Evolutionary conservation across 352 stramenopile genomes (phyloP).

Genomic region (Phytopythium cucurbitacearum): DNA sequence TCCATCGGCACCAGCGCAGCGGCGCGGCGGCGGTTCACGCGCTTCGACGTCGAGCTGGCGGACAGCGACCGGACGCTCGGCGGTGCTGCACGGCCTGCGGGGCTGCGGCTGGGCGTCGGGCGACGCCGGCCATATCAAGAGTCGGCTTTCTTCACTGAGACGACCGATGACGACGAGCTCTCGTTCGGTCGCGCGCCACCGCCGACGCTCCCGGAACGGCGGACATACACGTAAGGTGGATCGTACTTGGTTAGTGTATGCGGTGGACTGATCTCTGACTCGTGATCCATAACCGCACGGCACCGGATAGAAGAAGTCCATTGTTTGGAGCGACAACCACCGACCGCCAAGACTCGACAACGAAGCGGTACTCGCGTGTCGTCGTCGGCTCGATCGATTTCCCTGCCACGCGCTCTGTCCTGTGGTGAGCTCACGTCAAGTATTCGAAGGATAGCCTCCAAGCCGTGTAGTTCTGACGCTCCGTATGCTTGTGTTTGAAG

Average conservation of each 20-base stretch:
- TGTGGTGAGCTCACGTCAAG: constrained; percentile 34
- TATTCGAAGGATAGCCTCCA: neutral
- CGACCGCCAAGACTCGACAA: constrained; percentile 5
- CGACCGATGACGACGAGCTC: constrained; percentile 59
- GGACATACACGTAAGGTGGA: neutral
- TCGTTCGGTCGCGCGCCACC: constrained; percentile 2
- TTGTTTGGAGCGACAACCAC: constrained; percentile 7
- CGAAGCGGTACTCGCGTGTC: constrained; percentile 15
- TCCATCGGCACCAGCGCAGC: no score
- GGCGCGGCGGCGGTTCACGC: constrained; percentile 25
- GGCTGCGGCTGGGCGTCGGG: neutral
- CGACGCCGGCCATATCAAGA: constrained; percentile 9
- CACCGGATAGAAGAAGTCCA: neutral
- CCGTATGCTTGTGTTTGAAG: constrained; percentile 10
- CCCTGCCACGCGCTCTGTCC: constrained; percentile 51
- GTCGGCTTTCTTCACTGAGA: constrained; percentile 72
- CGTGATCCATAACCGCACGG: neutral
- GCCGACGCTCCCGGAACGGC: neutral
- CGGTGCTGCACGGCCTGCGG: no score
- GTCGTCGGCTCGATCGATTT: constrained; percentile 65
- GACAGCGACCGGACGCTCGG: constrained; percentile 57
- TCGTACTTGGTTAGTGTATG: constrained; percentile 14
- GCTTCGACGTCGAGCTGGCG: constrained; percentile 51
- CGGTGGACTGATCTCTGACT: neutral
- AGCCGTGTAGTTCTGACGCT: neutral